Evolutionary conservation across 2,329 filamentous ascomycete genomes (phyloP), one percentile per base, ranked within the genome.

Genomic region (Dryadomyces quercivorus): DNA sequence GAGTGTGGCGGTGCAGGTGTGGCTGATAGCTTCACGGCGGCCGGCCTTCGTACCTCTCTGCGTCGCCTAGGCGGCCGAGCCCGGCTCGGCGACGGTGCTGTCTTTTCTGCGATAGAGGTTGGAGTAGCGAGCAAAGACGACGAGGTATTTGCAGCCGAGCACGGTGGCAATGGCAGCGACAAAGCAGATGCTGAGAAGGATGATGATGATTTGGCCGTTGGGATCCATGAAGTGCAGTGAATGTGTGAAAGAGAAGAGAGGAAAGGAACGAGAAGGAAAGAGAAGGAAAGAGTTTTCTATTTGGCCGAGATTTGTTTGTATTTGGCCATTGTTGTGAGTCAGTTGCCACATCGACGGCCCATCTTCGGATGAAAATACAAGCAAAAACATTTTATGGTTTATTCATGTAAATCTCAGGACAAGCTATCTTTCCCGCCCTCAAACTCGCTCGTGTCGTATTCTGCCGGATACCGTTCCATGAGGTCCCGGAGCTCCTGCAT

Each of bases 381-480:
- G 6, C n/a, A n/a, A 40, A 13, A 16, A 15, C 12, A 7, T 38
- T 49, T 20, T 20, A 7, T 5, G 12, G 22, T 5, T 13, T 3
- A 21, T 15, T 38, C 4, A 2, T 15, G 5, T n/a, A 13, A 13
- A 34, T n/a, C 21, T 15, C 15, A 45, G 38, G 16, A 47, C 18
- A 69, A 51, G 46, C 63, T 68, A 3, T 63, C 62, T 50, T 57
- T 63, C 0, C 67, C 67, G 0, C 63, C 66, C 50, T 66, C 65
- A 49, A 61, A 70, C 8, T 65, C 61, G 2, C 59, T 61, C 1
- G 67, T 65, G 68, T 97, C 90, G 69, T 98, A 98, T 73, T 98
- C 93, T 40, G 87, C 82, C 0, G 92, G 91, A 71, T 97, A 98
- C 62, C 78, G 83, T 61, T 92, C 82, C 51, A 98, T 65, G 52